Conservation (phyloP, 331 rosid genomes). For the Spiraea crenata region DNA sequence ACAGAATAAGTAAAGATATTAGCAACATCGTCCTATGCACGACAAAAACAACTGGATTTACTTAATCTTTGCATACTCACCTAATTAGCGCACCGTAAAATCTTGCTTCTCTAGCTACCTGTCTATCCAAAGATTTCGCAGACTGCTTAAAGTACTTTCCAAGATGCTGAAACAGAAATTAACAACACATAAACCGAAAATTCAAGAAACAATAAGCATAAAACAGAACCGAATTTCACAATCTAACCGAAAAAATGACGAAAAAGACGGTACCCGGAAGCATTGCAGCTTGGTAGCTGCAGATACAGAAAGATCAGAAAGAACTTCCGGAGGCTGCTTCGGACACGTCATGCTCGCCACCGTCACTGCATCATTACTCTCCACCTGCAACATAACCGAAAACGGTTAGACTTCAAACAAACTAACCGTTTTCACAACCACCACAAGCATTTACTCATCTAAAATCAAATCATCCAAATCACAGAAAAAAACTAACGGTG, state of each 20-base stretch:
- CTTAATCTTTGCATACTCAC: conserved; percentile 35
- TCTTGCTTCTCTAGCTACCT: conserved; percentile 90
- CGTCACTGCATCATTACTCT: conserved; percentile 84
- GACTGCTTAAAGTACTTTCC: conserved; percentile 94
- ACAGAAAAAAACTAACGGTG: conserved; percentile 53
- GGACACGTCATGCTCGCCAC: conserved; percentile 88
- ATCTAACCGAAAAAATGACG: neutral
- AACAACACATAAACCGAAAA: neutral
- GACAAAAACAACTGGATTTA: neutral
- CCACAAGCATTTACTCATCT: conserved; percentile 3
- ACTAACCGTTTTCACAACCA: conserved; percentile 11
- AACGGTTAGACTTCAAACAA: conserved; percentile 5
- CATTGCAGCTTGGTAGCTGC: conserved; percentile 89
- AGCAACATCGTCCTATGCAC: neutral
- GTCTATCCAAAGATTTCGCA: conserved; percentile 87
- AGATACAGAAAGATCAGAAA: conserved; percentile 85
- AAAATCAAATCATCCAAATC: neutral
- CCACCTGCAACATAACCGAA: conserved; percentile 55
- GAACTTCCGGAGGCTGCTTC: conserved; percentile 71
- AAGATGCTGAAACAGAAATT: conserved; percentile 54
- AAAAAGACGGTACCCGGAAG: conserved; percentile 52
- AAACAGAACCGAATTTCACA: neutral
- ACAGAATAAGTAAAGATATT: conserved; percentile 4
- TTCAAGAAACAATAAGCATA: neutral
- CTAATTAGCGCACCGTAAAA: conserved; percentile 93